A percentile compares a stretch with the other conserved stretches of the same genome.
These are phyloP conservation scores for Xylaria nigripes DNA, from an alignment of 495 filamentous ascomycete genomes.

Conservation along the genomic window DNA sequence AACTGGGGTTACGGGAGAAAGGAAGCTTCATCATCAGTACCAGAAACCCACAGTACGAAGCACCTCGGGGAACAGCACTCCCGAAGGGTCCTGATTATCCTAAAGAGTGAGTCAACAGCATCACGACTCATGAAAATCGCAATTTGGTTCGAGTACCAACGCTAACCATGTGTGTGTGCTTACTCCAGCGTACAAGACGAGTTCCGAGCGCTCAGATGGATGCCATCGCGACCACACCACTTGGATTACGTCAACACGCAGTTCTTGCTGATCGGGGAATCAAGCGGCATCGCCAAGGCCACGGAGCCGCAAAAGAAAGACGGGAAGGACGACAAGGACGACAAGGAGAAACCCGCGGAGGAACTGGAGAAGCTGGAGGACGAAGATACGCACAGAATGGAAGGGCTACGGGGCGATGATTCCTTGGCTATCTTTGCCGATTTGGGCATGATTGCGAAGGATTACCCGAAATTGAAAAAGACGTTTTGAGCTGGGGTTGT, in stretches of 20 bases:
- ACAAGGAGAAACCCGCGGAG: constrained; percentile 52
- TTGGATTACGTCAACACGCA: constrained; percentile 74
- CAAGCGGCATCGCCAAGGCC: constrained; percentile 55
- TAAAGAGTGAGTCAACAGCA: constrained; percentile 48
- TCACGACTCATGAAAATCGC: not conserved
- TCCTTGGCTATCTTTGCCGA: constrained; percentile 36
- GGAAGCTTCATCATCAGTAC: constrained; percentile 74
- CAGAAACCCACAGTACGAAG: constrained; percentile 67
- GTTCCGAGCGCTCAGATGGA: constrained; percentile 68
- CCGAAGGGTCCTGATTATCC: constrained; percentile 64
- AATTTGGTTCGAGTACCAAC: too few relatives aligned
- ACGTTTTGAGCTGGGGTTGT: constrained; percentile 21
- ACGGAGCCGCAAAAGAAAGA: constrained; percentile 50
- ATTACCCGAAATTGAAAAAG: constrained; percentile 35
- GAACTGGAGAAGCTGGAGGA: constrained; percentile 39
- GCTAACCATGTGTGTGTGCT: not conserved
- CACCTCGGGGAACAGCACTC: constrained; percentile 54
- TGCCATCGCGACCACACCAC: constrained; percentile 63
- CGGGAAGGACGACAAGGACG: constrained; percentile 44
- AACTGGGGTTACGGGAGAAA: constrained; percentile 61
- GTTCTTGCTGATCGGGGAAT: constrained; percentile 74
- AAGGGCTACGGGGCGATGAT: constrained; percentile 28
- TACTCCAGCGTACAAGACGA: constrained; percentile 51
- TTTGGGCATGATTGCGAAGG: constrained; percentile 29
- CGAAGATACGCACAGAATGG: constrained; percentile 35